Evolutionary conservation across 352 stramenopile species (phyloP), one percentile per base, ranked within the genome.

Genomic region (Phytophthora crassamura): DNA sequence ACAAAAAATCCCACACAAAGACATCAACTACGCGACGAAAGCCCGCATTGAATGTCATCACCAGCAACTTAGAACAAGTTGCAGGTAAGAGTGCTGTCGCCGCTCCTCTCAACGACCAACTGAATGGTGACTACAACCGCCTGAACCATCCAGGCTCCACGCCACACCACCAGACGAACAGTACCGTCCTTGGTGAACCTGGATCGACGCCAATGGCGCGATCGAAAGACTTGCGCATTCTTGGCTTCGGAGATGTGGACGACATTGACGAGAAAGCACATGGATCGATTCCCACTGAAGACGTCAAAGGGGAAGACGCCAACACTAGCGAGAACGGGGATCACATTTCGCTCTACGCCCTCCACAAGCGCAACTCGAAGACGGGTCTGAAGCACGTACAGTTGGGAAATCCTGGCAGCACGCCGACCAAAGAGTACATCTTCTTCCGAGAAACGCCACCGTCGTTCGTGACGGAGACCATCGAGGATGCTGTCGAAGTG

Each of bases 391-490:
- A 91, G 58, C 78, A 67, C n/a, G 84, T 94, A 1, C 69, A 63
- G 28, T 63, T 91, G 11, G 86, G 84, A 12, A 71, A 87, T 38
- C 64, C 76, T 11, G 84, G 84, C 2, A 50, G 61, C 38, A 94
- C 82, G 40, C 82, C 82, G 11, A 92, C 77, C 8, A 93, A 92
- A 65, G 82, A 94, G 64, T 93, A 92, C 59, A 77, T 92, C 35
- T 94, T 94, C 64, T 94, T 91, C 63, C 79, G 84, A 40, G 83
- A 93, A 66, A 94, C 84, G 2, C 84, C 84, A n/a, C 84, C 84
- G 3, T 82, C 60, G 7, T 95, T 90, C 66, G 84, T 93, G 40
- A 93, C 86, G 0, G 84, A 92, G 72, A 93, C 72, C 5, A 71
- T 91, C 22, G 82, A 93, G 52, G 83, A 61, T 0, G 86, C 86